A percentile compares a stretch with the other conserved stretches of the same genome.
Conservation (phyloP, 495 filamentous ascomycete genomes). For the Aspergillus heteromorphus region DNA sequence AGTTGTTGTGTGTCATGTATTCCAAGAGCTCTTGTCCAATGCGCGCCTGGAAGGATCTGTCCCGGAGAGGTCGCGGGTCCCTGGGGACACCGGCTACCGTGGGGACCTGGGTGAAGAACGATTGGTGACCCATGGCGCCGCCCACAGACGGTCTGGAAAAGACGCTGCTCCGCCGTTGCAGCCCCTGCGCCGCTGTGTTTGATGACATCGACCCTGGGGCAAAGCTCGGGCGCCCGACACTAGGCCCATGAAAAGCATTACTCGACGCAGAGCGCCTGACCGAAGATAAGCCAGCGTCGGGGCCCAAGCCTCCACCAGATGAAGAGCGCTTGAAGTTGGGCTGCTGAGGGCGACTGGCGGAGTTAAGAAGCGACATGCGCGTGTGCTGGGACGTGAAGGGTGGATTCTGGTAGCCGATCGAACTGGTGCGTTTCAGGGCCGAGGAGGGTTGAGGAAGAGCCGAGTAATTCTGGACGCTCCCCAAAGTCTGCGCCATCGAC, state of each 20-base stretch:
- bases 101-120: conserved; percentile 85
- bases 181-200: conserved; percentile 32
- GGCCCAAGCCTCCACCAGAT: conserved; percentile 63
- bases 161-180: conserved; percentile 78
- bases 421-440: conserved; percentile 90
- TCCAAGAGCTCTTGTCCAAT: conserved; percentile 88
- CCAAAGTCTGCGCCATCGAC: conserved; percentile 51
- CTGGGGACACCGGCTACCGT: conserved; percentile 69
- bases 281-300: conserved; percentile 73
- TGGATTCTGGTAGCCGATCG: conserved; percentile 62
- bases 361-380: conserved; percentile 80
- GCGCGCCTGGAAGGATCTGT: conserved; percentile 69
- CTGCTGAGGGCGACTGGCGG: conserved; percentile 79
- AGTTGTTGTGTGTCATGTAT: conserved; percentile 83
- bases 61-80: conserved; percentile 85
- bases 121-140: conserved; percentile 65
- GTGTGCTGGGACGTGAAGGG: conserved; percentile 63
- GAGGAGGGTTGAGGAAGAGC: conserved; percentile 87
- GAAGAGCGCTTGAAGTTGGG: conserved; percentile 80
- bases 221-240: conserved; percentile 61
- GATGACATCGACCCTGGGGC: conserved; percentile 54
- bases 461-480: conserved; percentile 68
- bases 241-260: conserved; percentile 58
- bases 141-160: conserved; percentile 66
- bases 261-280: conserved; percentile 79